Conservation (phyloP, 805 yeast genomes). For the Blastobotrys terrestris region DNA sequence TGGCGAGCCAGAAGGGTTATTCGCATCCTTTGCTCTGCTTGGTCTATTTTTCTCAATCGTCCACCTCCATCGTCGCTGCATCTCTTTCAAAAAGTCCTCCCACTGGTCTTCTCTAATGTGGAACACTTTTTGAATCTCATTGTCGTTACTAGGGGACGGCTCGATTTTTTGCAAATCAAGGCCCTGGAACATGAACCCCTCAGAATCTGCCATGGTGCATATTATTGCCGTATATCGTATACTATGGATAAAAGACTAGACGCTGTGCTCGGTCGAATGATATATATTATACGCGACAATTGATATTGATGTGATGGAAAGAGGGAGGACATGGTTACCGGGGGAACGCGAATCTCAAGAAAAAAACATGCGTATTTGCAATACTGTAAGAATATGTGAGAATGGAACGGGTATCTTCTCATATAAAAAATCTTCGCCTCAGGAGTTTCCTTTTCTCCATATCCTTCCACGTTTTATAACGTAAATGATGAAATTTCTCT, state of each 20-base stretch:
- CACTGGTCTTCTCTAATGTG: neutral
- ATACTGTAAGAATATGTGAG: neutral
- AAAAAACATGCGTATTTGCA: neutral
- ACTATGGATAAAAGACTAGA: too few species aligned
- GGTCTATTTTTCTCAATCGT: neutral
- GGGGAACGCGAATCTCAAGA: neutral
- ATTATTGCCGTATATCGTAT: too few species aligned
- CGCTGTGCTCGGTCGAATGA: too few species aligned
- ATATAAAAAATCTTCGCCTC: too few species aligned
- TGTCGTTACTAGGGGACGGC: neutral
- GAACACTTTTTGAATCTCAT: neutral
- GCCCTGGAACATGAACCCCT: neutral
- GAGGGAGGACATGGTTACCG: neutral
- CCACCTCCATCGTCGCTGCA: neutral
- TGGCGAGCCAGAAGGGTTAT: neutral
- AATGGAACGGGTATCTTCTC: too few species aligned
- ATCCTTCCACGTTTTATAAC: slow-evolving; percentile 30
- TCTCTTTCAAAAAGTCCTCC: neutral
- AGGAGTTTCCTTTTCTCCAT: slow-evolving; percentile 14
- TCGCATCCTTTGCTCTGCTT: neutral
- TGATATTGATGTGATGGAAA: too few species aligned
- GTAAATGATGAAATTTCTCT: slow-evolving; percentile 26
- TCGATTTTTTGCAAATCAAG: neutral
- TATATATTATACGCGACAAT: neutral
- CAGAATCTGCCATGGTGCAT: neutral